phyloP scores from a whole-genome alignment of 2,329 filamentous ascomycete genomes.

The Phyllosticta paracitricarpa region DNA sequence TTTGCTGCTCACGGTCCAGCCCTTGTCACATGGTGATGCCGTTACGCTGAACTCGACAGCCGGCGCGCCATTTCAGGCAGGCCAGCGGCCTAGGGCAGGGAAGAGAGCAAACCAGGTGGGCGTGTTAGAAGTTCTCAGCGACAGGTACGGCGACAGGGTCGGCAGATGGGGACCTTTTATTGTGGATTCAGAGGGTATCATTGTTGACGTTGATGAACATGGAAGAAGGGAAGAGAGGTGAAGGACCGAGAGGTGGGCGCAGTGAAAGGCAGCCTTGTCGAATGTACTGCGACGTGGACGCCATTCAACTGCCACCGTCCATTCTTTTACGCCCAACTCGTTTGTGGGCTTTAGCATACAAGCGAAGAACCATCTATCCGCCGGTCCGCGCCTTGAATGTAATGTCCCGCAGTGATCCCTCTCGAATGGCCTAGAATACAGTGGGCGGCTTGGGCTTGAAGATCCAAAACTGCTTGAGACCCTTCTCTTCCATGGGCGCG shows the following conservation, averaged over 20 bases:
- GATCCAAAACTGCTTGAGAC: slow-evolving; percentile 26
- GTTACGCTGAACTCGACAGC: slow-evolving; percentile 19
- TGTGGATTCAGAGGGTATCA: not conserved
- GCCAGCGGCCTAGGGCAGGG: not conserved
- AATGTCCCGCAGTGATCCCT: not conserved
- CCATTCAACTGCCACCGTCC: not conserved
- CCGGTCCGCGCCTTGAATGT: not conserved
- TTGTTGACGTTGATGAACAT: not conserved
- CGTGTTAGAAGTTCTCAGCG: slow-evolving; percentile 36
- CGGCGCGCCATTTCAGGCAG: not conserved
- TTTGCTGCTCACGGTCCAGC: slow-evolving; percentile 30
- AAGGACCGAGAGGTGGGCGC: not conserved
- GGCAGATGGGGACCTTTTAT: slow-evolving; percentile 27
- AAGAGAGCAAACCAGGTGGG: slow-evolving; percentile 18
- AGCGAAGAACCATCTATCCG: not conserved
- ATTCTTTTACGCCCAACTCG: not conserved
- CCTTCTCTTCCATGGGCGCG: slow-evolving; percentile 63
- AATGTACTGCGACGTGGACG: too few relatives aligned
- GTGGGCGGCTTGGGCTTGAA: slow-evolving; percentile 3
- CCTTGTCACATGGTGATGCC: slow-evolving; percentile 27
- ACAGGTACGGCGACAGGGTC: slow-evolving; percentile 27
- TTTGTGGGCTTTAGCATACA: not conserved
- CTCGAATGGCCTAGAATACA: not conserved
- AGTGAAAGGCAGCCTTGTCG: too few relatives aligned
- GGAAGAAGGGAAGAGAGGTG: not conserved